Base-by-base conservation (phyloP, 2,329 filamentous ascomycete species). In the Cadophora sp. region DNA sequence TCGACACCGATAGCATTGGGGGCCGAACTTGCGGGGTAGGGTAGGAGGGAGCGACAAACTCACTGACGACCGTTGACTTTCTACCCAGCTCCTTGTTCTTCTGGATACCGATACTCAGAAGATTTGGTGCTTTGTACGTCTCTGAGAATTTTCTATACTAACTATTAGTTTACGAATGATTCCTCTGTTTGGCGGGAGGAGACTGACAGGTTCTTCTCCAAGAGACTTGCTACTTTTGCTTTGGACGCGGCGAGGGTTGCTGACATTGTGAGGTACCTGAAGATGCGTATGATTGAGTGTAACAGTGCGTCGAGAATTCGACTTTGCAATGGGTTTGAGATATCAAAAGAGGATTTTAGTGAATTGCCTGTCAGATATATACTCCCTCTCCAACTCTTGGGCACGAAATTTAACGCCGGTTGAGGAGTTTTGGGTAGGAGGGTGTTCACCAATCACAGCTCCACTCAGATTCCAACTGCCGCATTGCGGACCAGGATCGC, bases 51-150 rank as follows among this genome's bases (percentile, higher is more conserved):
- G n/a, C n/a, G 16, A 22, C 14, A n/a, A 8, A 64, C 62, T 50
- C 22, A 68, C 62, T 47, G n/a, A 72, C 47, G 7, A 61, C 48
- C 39, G 62, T 60, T 2, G 50, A 60, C 36, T 63, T 66, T 24
- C 16, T 56, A n/a, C 69, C 67, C 14, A 56, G 39, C n/a, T 60
- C 47, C 24, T 65, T 66, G 2, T 39, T 30, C 30, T 61, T 66
- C 45, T 61, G 18, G 4, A 64, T 36, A 3, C 59, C 61, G 5
- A 64, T 14, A 7, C 8, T 50, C 1, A 70, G 53, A 8, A n/a
- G 48, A 6, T 47, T 36, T 14, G 68, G 66, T 22, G 62, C 24
- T 41, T 65, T 55, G 59, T 70, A 68, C 1, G 60, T 65, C 39
- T 68, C 59, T 5, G 66, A 45, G 14, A 55, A 66, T 45, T n/a